A percentile compares a stretch with the other conserved stretches of the same genome.
phyloP scores from a whole-genome alignment of 2,329 filamentous ascomycete species.

The Claviceps maximensis region DNA sequence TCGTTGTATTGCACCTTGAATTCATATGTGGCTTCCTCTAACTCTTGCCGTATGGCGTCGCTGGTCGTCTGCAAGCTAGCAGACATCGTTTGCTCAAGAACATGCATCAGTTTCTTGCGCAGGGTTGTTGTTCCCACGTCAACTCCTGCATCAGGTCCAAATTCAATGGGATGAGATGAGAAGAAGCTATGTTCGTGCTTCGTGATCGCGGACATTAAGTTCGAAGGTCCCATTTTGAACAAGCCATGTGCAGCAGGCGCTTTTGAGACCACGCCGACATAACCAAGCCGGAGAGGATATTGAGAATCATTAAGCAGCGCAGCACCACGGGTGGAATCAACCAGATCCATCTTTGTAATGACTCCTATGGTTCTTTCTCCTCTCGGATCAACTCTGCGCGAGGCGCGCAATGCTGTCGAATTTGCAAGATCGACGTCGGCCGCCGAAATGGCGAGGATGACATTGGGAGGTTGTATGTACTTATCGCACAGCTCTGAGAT shows the following conservation, averaged over 20 bases:
- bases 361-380: slow-evolving; percentile 96
- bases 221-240: slow-evolving; percentile 71
- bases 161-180: slow-evolving; percentile 67
- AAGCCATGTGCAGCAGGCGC: slow-evolving; percentile 57
- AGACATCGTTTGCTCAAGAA: slow-evolving; percentile 95
- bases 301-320: slow-evolving; percentile 76
- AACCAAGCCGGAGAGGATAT: slow-evolving; percentile 87
- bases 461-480: slow-evolving; percentile 91
- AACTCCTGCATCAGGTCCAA: slow-evolving; percentile 58
- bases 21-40: slow-evolving; percentile 94
- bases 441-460: slow-evolving; percentile 93
- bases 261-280: slow-evolving; percentile 87
- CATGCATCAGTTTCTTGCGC: slow-evolving; percentile 91
- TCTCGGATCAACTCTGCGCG: slow-evolving; percentile 79
- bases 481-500: slow-evolving; percentile 95
- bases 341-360: slow-evolving; percentile 98
- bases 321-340: slow-evolving; percentile 67
- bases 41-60: slow-evolving; percentile 84
- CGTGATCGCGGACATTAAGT: slow-evolving; percentile 66
- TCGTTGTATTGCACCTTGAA: slow-evolving; percentile 99
- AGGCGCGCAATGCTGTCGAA: slow-evolving; percentile 81
- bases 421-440: slow-evolving; percentile 96
- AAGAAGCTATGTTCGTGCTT: slow-evolving; percentile 87
- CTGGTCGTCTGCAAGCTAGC: slow-evolving; percentile 78
- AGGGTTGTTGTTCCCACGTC: slow-evolving; percentile 74